Conservation (phyloP, 1,284 basidiomycete genomes). For the Puccinia coronata region DNA sequence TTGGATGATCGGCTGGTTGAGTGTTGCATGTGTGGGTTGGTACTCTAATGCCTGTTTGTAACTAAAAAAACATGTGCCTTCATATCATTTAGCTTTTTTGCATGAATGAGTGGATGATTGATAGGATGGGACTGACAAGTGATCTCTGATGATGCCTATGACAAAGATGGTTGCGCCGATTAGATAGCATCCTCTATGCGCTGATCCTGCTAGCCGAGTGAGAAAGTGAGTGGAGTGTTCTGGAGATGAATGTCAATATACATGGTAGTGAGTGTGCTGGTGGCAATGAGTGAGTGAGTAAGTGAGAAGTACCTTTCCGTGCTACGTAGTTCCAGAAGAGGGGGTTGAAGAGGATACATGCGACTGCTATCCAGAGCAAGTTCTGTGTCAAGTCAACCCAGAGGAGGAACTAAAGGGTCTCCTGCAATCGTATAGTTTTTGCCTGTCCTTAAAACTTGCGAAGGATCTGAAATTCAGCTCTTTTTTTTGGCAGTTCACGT, state of each 20-base stretch:
- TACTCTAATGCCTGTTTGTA: slow-evolving; percentile 31
- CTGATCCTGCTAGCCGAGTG: slow-evolving; percentile 54
- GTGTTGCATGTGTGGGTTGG: slow-evolving; percentile 14
- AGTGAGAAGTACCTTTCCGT: slow-evolving; percentile 20
- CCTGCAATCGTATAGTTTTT: slow-evolving; percentile 77
- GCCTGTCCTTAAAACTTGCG: slow-evolving; percentile 87
- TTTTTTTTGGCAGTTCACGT: background rate
- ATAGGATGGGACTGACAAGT: slow-evolving; percentile 50
- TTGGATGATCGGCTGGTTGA: background rate
- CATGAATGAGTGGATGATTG: too few species aligned
- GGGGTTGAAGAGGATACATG: slow-evolving; percentile 44
- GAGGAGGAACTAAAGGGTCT: slow-evolving; percentile 81
- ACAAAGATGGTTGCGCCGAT: slow-evolving; percentile 56
- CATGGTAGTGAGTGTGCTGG: background rate
- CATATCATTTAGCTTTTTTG: too few species aligned
- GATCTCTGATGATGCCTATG: slow-evolving; percentile 54
- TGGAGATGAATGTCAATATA: background rate
- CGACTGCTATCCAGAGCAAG: slow-evolving; percentile 69
- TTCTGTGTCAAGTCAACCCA: slow-evolving; percentile 83
- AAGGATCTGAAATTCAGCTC: slow-evolving; percentile 69
- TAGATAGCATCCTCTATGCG: slow-evolving; percentile 58
- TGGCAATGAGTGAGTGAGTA: background rate
- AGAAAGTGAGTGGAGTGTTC: slow-evolving; percentile 58
- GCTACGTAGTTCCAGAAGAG: slow-evolving; percentile 49
- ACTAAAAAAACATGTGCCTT: too few species aligned